Percentiles rank a stretch among this genome's conserved stretches.
These are phyloP conservation scores for Arthrobotrys musiformis DNA, from an alignment of 2,329 filamentous ascomycete species.

Conservation along the genomic window DNA sequence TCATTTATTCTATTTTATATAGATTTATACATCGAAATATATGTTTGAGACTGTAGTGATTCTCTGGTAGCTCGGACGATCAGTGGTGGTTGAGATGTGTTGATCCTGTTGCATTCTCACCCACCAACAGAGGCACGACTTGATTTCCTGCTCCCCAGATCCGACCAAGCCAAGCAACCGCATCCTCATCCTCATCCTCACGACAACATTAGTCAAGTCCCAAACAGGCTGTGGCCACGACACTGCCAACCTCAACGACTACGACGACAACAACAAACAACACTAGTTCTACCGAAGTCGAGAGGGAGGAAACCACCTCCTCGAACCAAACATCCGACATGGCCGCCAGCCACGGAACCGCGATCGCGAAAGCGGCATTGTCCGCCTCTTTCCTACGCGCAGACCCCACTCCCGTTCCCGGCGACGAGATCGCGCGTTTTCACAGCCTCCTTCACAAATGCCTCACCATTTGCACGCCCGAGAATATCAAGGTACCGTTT, in stretches of 20 bases:
- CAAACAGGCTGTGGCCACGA: too few relatives aligned
- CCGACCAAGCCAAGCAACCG: neutral
- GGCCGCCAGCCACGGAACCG: slow-evolving; percentile 61
- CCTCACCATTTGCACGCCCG: slow-evolving; percentile 76
- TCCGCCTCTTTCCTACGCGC: slow-evolving; percentile 77
- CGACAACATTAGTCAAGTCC: neutral
- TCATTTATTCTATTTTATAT: neutral
- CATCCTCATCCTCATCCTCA: slow-evolving; percentile 2
- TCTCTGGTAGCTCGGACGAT: neutral
- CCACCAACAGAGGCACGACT: slow-evolving; percentile 9
- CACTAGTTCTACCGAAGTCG: too few relatives aligned
- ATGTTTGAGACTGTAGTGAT: neutral
- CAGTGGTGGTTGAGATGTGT: neutral
- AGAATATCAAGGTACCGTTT: slow-evolving; percentile 84
- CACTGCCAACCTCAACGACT: too few relatives aligned
- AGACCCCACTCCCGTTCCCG: slow-evolving; percentile 76
- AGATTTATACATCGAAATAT: too few relatives aligned
- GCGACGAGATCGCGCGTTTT: slow-evolving; percentile 76
- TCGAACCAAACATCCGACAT: slow-evolving; percentile 12
- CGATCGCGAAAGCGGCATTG: slow-evolving; percentile 82
- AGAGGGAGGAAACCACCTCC: too few relatives aligned
- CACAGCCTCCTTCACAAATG: slow-evolving; percentile 73
- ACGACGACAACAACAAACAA: too few relatives aligned
- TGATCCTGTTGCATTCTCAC: neutral
- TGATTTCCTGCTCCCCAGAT: neutral